Conservation (phyloP, 169 alveolate genomes). For the Plasmodium reichenowi region DNA sequence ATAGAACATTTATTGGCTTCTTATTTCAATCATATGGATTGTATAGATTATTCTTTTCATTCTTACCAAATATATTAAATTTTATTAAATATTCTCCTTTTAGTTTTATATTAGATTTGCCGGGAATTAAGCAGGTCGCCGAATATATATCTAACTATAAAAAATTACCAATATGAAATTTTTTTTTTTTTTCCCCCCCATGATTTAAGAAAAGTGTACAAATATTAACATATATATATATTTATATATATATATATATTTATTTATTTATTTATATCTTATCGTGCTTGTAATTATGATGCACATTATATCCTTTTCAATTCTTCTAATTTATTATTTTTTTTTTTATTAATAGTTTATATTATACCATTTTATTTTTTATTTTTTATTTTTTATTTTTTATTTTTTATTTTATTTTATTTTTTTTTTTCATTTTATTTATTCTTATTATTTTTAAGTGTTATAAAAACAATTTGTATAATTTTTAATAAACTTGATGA, state of each 20-base stretch:
- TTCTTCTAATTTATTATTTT: too few species aligned
- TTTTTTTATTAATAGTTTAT: neutral
- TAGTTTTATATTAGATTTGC: constrained; percentile 40
- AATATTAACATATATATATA: neutral
- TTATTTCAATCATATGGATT: constrained; percentile 79
- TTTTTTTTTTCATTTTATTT: neutral
- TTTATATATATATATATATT: neutral
- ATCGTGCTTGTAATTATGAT: too few species aligned
- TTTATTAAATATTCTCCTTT: constrained; percentile 82
- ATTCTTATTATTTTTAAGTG: too few species aligned
- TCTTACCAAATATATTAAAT: constrained; percentile 81
- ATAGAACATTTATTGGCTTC: constrained; percentile 78
- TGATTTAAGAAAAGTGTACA: too few species aligned
- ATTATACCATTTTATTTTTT: too few species aligned
- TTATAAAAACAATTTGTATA: too few species aligned
- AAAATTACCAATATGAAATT: constrained; percentile 41
- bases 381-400: too few species aligned
- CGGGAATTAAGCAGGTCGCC: constrained; percentile 49
- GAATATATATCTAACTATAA: constrained; percentile 32
- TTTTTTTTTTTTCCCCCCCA: neutral
- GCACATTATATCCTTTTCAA: too few species aligned
- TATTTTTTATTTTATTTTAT: neutral
- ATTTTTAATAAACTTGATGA: too few species aligned
- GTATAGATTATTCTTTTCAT: constrained; percentile 81
- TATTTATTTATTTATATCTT: too few species aligned